These are phyloP conservation scores for Phaeolepiota aurea DNA, from an alignment of 768 basidiomycete species.

Conservation along the genomic window DNA sequence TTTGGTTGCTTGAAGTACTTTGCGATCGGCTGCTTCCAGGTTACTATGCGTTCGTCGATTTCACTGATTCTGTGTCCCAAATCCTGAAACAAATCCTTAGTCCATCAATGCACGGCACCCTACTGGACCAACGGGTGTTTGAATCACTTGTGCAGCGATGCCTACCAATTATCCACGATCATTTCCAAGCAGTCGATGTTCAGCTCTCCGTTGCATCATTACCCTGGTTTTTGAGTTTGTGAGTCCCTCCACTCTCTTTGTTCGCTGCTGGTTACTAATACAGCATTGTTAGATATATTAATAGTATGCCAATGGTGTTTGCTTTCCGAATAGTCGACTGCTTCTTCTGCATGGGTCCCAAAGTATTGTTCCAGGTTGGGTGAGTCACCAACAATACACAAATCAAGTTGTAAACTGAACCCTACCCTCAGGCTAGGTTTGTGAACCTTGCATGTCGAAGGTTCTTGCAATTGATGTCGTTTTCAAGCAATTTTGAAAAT, in stretches of 20 bases:
- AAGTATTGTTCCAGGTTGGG: slow-evolving; percentile 98
- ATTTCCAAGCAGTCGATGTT: slow-evolving; percentile 86
- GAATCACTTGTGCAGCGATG: slow-evolving; percentile 87
- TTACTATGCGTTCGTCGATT: slow-evolving; percentile 71
- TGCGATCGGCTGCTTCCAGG: slow-evolving; percentile 93
- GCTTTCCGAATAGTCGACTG: slow-evolving; percentile 97
- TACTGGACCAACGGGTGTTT: slow-evolving; percentile 97
- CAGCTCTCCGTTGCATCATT: slow-evolving; percentile 95
- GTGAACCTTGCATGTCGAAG: too few relatives aligned
- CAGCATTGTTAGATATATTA: slow-evolving; percentile 54
- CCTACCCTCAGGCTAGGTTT: too few relatives aligned
- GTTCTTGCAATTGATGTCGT: too few relatives aligned
- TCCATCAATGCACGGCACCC: slow-evolving; percentile 96
- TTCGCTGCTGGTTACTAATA: not conserved
- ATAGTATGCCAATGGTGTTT: slow-evolving; percentile 95
- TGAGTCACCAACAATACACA: slow-evolving; percentile 30
- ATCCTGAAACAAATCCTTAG: slow-evolving; percentile 27
- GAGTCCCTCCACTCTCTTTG: slow-evolving; percentile 18
- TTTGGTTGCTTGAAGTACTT: slow-evolving; percentile 92
- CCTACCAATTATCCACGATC: slow-evolving; percentile 89
- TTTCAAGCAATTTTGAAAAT: slow-evolving; percentile 87
- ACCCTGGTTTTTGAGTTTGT: slow-evolving; percentile 98
- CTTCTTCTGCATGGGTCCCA: slow-evolving; percentile 98
- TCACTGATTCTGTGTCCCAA: slow-evolving; percentile 3
- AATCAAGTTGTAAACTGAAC: too few relatives aligned